These are phyloP conservation scores for Botryosphaeria dothidea DNA, from an alignment of 2,329 filamentous ascomycete species.

Conservation along the genomic window DNA sequence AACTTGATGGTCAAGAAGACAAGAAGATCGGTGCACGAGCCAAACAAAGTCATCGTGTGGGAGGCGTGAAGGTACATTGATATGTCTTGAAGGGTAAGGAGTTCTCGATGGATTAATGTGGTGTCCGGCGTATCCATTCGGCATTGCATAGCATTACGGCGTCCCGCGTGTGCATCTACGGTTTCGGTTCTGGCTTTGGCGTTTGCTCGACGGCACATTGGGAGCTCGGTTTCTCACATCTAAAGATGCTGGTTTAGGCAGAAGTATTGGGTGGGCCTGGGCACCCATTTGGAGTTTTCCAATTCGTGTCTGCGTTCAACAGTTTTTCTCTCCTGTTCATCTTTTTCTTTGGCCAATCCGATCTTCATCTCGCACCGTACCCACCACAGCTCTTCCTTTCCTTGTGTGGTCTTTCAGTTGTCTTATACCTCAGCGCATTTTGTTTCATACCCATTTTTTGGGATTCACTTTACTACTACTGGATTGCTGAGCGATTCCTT, in stretches of 20 bases:
- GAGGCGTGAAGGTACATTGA: background rate
- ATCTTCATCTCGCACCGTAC: background rate
- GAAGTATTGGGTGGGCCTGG: background rate
- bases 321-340: background rate
- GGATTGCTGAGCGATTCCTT: background rate
- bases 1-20: conserved; percentile 6
- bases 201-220: conserved; percentile 8
- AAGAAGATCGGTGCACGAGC: background rate
- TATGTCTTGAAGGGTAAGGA: background rate
- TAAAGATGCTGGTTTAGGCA: background rate
- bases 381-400: background rate
- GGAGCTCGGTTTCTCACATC: background rate
- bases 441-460: background rate
- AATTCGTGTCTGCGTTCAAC: background rate
- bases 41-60: conserved; percentile 1
- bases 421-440: conserved; percentile 1
- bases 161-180: conserved; percentile 4
- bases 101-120: background rate
- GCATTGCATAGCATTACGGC: conserved; percentile 4
- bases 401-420: background rate
- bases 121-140: conserved; percentile 2
- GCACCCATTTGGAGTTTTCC: background rate
- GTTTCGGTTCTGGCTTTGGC: conserved; percentile 8
- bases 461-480: background rate
- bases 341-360: background rate